Evolutionary conservation across 2,329 filamentous ascomycete species (phyloP), one percentile per base, ranked within the genome.

Genomic region (Cladophialophora carrionii): DNA sequence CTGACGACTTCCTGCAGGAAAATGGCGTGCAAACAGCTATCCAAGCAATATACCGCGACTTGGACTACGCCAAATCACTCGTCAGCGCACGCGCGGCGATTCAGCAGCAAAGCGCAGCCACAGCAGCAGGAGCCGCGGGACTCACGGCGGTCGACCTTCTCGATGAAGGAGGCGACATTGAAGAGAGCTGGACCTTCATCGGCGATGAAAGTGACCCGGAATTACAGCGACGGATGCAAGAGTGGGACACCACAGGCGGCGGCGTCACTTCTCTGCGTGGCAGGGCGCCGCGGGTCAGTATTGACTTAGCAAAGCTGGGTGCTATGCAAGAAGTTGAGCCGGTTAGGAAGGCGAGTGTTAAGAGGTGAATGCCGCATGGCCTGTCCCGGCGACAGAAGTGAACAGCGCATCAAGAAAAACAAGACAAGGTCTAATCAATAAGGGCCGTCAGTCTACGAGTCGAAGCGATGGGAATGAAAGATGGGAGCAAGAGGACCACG

Each of bases 141-240:
- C 68, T 75, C 14, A 62, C 67, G 2, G 67, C 70, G 7, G 74
- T 75, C n/a, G 75, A 78, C 49, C 74, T 73, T 32, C 73, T 73
- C 6, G 76, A 76, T 9, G 63, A 60, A 29, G 63, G 49, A 5
- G 76, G 76, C 52, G 88, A 88, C 12, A 88, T 90, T 67, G 88
- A 91, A 72, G 92, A 96, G 75, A 91, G 88, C 74, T 98, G 93
- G 94, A 97, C 93, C 0, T 92, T 97, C 77, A 85, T 97, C 22
- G 92, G 91, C 32, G 83, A 85, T 34, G 83, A 85, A 48, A 79
- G 77, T 24, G 84, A 85, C 66, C 74, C 78, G 7, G 78, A 81
- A 20, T 71, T 79, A 24, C 72, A 74, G 46, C 77, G 73, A 66
- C 72, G 73, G 51, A 69, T 75, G 53, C 76, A 75, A 43, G 74